Evolutionary conservation across 140 eudicot species (phyloP).

Genomic region (Senecio squalidus): DNA sequence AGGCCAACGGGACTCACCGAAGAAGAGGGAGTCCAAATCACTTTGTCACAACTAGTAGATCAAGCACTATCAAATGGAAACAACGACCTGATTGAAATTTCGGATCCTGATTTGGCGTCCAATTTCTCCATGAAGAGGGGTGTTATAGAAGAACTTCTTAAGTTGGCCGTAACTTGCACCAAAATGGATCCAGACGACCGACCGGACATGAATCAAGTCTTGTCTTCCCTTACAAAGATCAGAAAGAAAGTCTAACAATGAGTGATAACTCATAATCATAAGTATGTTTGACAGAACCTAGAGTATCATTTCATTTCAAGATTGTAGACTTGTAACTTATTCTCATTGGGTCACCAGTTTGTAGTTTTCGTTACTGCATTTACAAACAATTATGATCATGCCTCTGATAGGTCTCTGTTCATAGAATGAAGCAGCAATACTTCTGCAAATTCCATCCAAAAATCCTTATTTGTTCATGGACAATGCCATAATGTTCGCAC

Average conservation of each 20-base stretch:
- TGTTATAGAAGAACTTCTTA: slow-evolving; percentile 45
- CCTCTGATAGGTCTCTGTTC: no score
- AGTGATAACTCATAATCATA: not conserved
- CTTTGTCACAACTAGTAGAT: slow-evolving; percentile 55
- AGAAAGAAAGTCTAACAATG: slow-evolving; percentile 28
- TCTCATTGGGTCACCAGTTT: no score
- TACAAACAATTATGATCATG: no score
- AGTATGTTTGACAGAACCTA: not conserved
- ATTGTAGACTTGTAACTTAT: no score
- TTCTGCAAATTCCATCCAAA: no score
- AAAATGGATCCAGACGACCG: slow-evolving; percentile 50
- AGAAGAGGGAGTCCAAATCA: slow-evolving; percentile 52
- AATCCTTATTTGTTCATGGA: no score
- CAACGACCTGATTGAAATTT: slow-evolving; percentile 22
- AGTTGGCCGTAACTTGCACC: slow-evolving; percentile 67
- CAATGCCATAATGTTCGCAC: no score
- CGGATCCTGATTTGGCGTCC: slow-evolving; percentile 50
- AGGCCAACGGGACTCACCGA: slow-evolving; percentile 63
- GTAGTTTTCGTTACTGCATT: no score
- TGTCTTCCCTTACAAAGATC: slow-evolving; percentile 60
- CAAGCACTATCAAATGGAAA: slow-evolving; percentile 36
- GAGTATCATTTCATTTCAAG: no score
- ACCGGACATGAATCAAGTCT: slow-evolving; percentile 60
- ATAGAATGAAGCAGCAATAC: no score
- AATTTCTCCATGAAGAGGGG: slow-evolving; percentile 33